phyloP scores from a whole-genome alignment of 805 yeast genomes.

The Saturnispora mendoncae region DNA sequence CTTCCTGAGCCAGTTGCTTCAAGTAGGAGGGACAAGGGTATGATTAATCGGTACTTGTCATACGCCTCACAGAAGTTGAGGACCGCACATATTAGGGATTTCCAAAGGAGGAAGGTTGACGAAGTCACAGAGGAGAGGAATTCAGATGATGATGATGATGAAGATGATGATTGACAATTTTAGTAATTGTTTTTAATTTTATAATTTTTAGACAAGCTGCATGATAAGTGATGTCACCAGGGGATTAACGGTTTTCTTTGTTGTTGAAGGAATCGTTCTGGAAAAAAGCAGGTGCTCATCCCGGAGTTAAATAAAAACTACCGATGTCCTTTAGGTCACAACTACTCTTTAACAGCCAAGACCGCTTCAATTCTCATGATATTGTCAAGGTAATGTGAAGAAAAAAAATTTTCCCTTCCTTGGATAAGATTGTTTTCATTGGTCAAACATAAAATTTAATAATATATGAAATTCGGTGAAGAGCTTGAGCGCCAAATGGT shows the following conservation, averaged over 20 bases:
- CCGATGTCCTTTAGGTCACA: too few species aligned
- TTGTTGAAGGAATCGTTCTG: too few species aligned
- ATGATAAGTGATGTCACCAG: background rate
- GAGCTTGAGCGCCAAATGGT: constrained; percentile 57
- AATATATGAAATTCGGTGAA: constrained; percentile 58
- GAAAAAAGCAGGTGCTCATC: too few species aligned
- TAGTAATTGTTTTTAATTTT: background rate
- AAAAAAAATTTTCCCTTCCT: too few species aligned
- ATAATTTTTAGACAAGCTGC: background rate
- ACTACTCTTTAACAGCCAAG: too few species aligned
- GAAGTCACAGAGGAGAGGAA: constrained; percentile 15
- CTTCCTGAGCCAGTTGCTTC: background rate
- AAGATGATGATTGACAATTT: background rate
- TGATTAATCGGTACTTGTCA: constrained; percentile 27
- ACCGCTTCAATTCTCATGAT: too few species aligned
- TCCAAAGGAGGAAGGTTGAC: constrained; percentile 51
- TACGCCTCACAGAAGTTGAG: constrained; percentile 49
- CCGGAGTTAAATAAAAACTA: too few species aligned
- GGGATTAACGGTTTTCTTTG: background rate
- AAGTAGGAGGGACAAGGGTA: background rate
- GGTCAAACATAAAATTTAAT: too few species aligned
- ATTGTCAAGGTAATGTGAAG: too few species aligned
- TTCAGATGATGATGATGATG: constrained; percentile 7
- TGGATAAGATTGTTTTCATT: too few species aligned
- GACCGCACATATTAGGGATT: constrained; percentile 77